Evolutionary conservation across 352 stramenopile genomes (phyloP).

Genomic region (Phytophthora quininea): DNA sequence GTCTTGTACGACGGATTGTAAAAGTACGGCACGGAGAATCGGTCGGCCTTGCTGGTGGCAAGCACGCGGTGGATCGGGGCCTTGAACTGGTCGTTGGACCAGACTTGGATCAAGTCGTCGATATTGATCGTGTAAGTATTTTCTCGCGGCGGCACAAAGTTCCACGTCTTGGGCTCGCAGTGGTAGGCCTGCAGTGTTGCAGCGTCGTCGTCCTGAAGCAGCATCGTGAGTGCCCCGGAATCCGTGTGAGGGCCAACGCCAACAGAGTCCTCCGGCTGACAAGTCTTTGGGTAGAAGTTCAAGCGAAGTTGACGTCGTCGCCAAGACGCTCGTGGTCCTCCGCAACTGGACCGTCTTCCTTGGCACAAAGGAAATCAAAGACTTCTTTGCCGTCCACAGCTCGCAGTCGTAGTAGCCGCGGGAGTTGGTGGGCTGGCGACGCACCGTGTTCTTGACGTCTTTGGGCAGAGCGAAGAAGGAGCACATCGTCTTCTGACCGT

Average conservation of each 20-base stretch:
- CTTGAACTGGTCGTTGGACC: constrained; percentile 58
- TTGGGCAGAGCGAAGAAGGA: constrained; percentile 43
- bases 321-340: constrained; percentile 75
- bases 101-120: constrained; percentile 65
- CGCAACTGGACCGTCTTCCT: constrained; percentile 47
- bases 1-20: constrained; percentile 77
- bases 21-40: constrained; percentile 67
- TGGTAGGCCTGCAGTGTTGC: constrained; percentile 61
- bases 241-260: constrained; percentile 68
- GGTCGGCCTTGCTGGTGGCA: constrained; percentile 37
- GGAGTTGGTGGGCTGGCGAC: constrained; percentile 81
- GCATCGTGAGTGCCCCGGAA: constrained; percentile 55
- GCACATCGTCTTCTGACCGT: constrained; percentile 33
- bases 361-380: constrained; percentile 26
- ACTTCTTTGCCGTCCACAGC: constrained; percentile 38
- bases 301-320: constrained; percentile 91
- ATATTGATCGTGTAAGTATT: constrained; percentile 67
- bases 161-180: constrained; percentile 50
- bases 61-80: constrained; percentile 58
- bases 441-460: constrained; percentile 56
- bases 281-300: constrained; percentile 90
- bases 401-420: constrained; percentile 95
- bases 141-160: constrained; percentile 45
- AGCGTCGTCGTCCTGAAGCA: constrained; percentile 66
- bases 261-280: constrained; percentile 49